phyloP scores from a whole-genome alignment of 2,329 filamentous ascomycete genomes.

The Tolypocladium ophioglossoides region DNA sequence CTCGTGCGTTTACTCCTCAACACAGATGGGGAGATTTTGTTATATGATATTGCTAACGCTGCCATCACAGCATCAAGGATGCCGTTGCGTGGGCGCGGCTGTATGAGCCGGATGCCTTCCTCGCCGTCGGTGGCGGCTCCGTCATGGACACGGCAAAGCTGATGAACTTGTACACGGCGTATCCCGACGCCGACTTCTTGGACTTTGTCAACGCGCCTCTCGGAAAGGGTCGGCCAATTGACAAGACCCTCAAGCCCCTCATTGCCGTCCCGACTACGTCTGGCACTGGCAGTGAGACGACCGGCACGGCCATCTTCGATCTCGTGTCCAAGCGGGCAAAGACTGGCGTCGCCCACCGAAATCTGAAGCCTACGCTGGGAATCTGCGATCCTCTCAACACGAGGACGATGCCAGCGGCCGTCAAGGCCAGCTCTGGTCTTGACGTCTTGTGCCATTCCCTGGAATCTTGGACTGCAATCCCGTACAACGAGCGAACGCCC shows the following conservation, averaged over 20 bases:
- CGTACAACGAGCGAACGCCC: constrained; percentile 76
- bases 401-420: constrained; percentile 86
- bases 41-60: not conserved
- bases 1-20: constrained; percentile 44
- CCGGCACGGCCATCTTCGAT: constrained; percentile 96
- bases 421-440: constrained; percentile 83
- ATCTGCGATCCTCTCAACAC: constrained; percentile 85
- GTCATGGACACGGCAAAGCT: constrained; percentile 98
- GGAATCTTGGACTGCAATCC: constrained; percentile 96
- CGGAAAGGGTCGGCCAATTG: constrained; percentile 72
- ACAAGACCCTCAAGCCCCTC: constrained; percentile 60
- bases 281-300: constrained; percentile 86
- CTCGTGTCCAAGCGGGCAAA: constrained; percentile 83
- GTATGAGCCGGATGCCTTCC: constrained; percentile 74
- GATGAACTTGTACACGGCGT: constrained; percentile 92
- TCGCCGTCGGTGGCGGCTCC: constrained; percentile 81
- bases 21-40: too few relatives aligned
- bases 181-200: constrained; percentile 85
- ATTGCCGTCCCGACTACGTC: constrained; percentile 77
- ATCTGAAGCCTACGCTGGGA: constrained; percentile 88
- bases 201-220: constrained; percentile 97
- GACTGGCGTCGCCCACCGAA: constrained; percentile 90
- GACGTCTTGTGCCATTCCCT: constrained; percentile 93
- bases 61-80: constrained; percentile 57
- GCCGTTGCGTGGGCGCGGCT: constrained; percentile 81